Base-by-base conservation (phyloP, 345 rosid genomes). In the Alliaria petiolata region DNA sequence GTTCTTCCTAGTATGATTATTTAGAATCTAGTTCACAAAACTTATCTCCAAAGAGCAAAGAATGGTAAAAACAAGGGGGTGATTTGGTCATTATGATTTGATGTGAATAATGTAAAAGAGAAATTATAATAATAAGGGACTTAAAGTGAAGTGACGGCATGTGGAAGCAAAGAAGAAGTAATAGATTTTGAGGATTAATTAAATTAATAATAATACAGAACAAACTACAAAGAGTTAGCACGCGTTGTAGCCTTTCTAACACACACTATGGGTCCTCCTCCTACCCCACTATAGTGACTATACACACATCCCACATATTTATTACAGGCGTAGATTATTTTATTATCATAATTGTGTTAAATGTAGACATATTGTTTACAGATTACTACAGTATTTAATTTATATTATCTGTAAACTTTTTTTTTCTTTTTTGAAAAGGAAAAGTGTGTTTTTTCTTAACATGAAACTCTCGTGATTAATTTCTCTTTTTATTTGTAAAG, bases 231-330 rank as follows among this genome's bases (percentile, higher is more conserved):
- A 30, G 68, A 40, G 34, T 50, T 54, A 76, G 75, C 79, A 76
- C 79, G 79, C 79, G 50, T 76, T 76, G 79, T 76, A 76, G 79
- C 70, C 79, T 76, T 69, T 76, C 52, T 53, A 53, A 69, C 70
- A 39, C 3, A 68, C 75, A 69, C 14, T 68, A 8, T 53, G 39
- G 79, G 64, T 20, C 75, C 59, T 36, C n/a, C 33, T 62, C 1
- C 4, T 54, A 40, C 65, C 74, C 70, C 65, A 75, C 70, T 69
- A 53, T 61, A 17, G 74, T 69, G 70, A 67, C 74, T 61, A 68
- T 52, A 67, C 78, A 40, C 69, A 59, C 73, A 73, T 55, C 57
- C 28, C 31, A 28, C 31, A 28, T 28, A 28, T 28, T 28, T 28
- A 28, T 28, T 5, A 28, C 5, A 22, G 25, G 3, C 25, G 25